These are phyloP conservation scores for Perilla frutescens DNA, from an alignment of 257 asterid genomes.

Conservation along the genomic window DNA sequence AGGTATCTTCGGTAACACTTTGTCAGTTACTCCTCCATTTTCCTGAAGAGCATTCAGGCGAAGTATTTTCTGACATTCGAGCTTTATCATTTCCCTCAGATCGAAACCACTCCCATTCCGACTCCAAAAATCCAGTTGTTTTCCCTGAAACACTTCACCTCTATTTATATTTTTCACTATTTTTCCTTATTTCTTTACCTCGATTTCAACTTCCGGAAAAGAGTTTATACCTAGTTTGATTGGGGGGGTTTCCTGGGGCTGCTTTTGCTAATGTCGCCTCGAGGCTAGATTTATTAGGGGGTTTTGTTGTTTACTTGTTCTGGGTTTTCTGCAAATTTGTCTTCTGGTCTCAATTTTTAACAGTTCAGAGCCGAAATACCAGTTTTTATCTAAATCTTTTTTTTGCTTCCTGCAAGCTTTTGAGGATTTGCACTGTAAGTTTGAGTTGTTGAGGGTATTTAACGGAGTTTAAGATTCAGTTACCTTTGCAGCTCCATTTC, in stretches of 20 bases:
- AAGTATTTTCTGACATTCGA: conserved; percentile 25
- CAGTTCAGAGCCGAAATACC: conserved; percentile 28
- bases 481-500: conserved; percentile 22
- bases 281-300: conserved; percentile 12
- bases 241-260: conserved; percentile 16
- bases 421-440: background rate
- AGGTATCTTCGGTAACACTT: conserved; percentile 1
- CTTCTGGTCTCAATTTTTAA: conserved; percentile 26
- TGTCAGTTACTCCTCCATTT: conserved; percentile 1
- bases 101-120: conserved; percentile 33
- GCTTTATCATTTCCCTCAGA: conserved; percentile 35
- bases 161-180: background rate
- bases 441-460: conserved; percentile 8
- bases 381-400: background rate
- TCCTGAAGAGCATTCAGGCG: conserved; percentile 24
- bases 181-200: background rate
- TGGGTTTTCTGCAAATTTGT: conserved; percentile 17
- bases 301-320: conserved; percentile 11
- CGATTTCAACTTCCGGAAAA: background rate
- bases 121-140: conserved; percentile 19
- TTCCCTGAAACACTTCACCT: background rate
- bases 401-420: conserved; percentile 9
- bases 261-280: conserved; percentile 26
- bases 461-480: conserved; percentile 9
- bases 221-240: conserved; percentile 15